phyloP scores from a whole-genome alignment of 169 alveolate species.

The Blepharisma undulans region DNA sequence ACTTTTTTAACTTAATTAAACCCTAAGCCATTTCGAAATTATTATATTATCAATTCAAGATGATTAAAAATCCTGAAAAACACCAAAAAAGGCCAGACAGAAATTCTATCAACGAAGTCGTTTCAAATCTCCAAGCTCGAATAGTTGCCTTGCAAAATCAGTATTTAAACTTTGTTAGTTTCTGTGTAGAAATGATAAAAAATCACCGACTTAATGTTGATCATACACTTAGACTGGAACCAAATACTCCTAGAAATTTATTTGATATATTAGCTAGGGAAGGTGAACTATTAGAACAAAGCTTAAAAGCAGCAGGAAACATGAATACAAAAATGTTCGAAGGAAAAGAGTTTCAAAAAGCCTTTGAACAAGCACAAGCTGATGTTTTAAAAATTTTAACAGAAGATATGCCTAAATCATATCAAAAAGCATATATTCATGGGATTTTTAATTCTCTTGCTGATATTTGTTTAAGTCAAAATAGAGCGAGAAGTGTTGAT shows the following conservation, averaged over 20 bases:
- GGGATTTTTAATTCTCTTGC: not conserved
- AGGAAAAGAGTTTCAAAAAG: not conserved
- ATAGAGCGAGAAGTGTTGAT: not conserved
- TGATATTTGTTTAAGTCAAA: not conserved
- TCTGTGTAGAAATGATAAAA: slow-evolving; percentile 7
- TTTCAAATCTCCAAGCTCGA: not conserved
- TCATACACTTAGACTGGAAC: not conserved
- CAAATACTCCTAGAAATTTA: not conserved
- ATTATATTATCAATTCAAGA: not conserved
- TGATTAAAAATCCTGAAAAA: not conserved
- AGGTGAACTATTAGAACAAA: not conserved
- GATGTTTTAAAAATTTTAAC: not conserved
- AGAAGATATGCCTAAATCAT: not conserved
- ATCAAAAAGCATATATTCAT: not conserved
- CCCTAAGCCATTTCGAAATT: not conserved
- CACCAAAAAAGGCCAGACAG: not conserved
- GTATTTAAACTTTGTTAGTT: not conserved
- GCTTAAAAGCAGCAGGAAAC: not conserved
- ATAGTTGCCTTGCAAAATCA: not conserved
- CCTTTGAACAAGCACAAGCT: not conserved
- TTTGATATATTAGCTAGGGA: not conserved
- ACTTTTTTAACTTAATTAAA: too few species aligned
- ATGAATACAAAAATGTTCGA: not conserved
- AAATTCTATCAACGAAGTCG: not conserved
- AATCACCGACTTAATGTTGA: not conserved